These are phyloP conservation scores for Neurospora sp. DNA, from an alignment of 2,329 filamentous ascomycete species.

Conservation along the genomic window DNA sequence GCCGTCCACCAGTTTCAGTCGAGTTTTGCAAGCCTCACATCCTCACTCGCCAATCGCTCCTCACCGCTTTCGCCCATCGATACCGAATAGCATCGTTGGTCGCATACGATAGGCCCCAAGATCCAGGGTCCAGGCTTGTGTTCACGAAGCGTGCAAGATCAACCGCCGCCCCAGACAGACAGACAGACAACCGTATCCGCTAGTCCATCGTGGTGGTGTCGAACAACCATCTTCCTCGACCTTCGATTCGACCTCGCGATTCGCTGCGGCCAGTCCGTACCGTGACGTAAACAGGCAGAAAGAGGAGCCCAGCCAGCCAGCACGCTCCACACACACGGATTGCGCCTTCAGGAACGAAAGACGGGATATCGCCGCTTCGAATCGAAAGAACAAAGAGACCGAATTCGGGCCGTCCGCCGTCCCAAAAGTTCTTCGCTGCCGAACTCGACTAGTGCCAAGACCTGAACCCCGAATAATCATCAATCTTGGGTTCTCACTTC, in stretches of 20 bases:
- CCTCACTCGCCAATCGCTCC: neutral
- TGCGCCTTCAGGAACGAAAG: neutral
- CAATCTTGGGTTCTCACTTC: slow-evolving; percentile 8
- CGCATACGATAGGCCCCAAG: neutral
- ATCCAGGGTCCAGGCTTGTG: neutral
- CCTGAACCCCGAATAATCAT: slow-evolving; percentile 13
- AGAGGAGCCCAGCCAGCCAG: neutral
- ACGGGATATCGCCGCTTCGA: neutral
- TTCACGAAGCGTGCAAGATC: neutral
- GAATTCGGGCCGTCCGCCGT: neutral
- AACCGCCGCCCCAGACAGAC: neutral
- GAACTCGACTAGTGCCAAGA: slow-evolving; percentile 3
- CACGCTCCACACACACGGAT: neutral
- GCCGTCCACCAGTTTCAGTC: neutral
- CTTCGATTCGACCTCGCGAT: neutral
- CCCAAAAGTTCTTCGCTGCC: neutral
- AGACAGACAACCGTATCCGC: neutral
- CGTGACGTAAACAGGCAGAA: neutral
- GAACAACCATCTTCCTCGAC: neutral
- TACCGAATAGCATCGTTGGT: neutral
- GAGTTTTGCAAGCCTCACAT: neutral
- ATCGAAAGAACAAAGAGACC: neutral
- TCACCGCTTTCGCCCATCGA: neutral
- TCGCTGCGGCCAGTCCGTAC: neutral
- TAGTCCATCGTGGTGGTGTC: neutral